Percentiles rank a stretch among this genome's conserved stretches.
Conservation (phyloP, 2,329 filamentous ascomycete species). For the Stagonosporopsis rhizophila region DNA sequence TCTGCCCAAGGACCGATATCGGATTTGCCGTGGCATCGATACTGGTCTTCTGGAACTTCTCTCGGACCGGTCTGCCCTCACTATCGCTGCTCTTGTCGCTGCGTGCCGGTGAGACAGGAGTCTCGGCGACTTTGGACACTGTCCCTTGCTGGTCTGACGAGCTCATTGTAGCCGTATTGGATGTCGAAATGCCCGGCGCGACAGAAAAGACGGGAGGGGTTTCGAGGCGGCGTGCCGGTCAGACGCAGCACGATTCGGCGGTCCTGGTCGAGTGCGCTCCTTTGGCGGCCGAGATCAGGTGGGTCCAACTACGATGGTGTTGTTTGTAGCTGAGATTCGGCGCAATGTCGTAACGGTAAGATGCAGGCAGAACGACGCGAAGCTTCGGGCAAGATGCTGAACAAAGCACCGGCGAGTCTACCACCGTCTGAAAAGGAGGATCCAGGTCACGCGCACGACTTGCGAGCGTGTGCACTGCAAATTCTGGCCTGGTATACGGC, state of each 20-base stretch:
- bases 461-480: conserved; percentile 11
- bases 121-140: conserved; percentile 15
- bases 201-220: conserved; percentile 10
- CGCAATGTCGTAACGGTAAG: background rate
- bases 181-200: conserved; percentile 9
- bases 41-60: conserved; percentile 68
- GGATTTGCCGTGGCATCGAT: conserved; percentile 53
- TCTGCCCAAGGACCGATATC: conserved; percentile 24
- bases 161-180: conserved; percentile 31
- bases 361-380: conserved; percentile 4
- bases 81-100: conserved; percentile 54
- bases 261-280: background rate
- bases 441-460: background rate
- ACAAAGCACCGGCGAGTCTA: background rate
- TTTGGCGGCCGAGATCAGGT: background rate
- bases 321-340: conserved; percentile 6
- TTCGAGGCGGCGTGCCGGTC: conserved; percentile 1
- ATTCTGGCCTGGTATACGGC: conserved; percentile 11
- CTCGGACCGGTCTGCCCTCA: conserved; percentile 64
- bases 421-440: background rate
- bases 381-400: conserved; percentile 1
- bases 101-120: conserved; percentile 37
- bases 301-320: conserved; percentile 7
- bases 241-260: background rate
- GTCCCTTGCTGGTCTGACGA: conserved; percentile 31